Base-by-base conservation (phyloP, 306 rosid genomes). In the Hylodesmum podocarpum region DNA sequence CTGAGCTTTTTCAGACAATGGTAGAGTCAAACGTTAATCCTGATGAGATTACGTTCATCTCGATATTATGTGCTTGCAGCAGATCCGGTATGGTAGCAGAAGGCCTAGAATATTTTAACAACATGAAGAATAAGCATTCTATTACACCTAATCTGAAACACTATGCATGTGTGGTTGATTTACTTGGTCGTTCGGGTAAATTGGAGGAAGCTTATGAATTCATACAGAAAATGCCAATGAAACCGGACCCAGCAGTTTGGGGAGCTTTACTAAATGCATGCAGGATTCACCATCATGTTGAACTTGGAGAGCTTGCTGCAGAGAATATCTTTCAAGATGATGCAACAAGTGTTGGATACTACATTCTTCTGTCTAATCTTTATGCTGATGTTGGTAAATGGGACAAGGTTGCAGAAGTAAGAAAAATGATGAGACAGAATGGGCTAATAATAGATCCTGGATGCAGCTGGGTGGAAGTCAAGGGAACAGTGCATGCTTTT, bases 401-500 rank as follows among this genome's bases (percentile, higher is more conserved):
- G 98, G 94, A 90, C 73, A 88, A 87, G 58, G 94, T 88, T 13
- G 88, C 90, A 51, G 79, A 76, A 44, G 91, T 90, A 33, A 88
- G 96, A 76, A 80, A 77, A 82, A 68, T 73, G 78, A 94, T 91
- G 96, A 70, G 89, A 68, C 90, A 88, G 53, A 88, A 89, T n/a
- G 94, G 96, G 46, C 77, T 91, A 27, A 79, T 85, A 36, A 88
- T 88, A 9, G 98, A 94, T 85, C 88, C 98, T 14, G 98, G 98
- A 51, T 94, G 98, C 87, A 88, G 97, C 77, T 94, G 98, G 98
- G 89, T 91, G 59, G 98, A 94, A 83, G 68, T 87, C 14, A 90
- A 91, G 73, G 97, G 93, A 27, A 87, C 84, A 12, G 94, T 94
- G 84, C 96, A 94, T 64, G 98, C 97, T 80, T 94, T 94, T 72